Percentiles rank a stretch among this genome's conserved stretches.
phyloP scores from a whole-genome alignment of 1,284 basidiomycete species.

The Marasmius fiardii region DNA sequence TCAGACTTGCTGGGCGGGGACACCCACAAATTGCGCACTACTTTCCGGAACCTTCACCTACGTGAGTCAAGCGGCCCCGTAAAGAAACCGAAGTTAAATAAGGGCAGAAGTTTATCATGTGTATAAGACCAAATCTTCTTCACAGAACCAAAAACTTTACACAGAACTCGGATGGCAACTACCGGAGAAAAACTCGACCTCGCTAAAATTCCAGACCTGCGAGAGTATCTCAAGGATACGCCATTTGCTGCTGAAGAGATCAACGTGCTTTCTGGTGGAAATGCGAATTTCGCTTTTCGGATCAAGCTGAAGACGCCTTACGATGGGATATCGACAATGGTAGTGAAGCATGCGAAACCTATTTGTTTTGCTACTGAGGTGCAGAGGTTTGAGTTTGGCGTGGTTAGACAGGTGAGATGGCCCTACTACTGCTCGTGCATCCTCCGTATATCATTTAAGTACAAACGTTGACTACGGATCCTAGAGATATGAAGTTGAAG shows the following conservation, averaged over 20 bases:
- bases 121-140: too few relatives aligned
- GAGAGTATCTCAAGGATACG: constrained; percentile 33
- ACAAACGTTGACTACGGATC: too few relatives aligned
- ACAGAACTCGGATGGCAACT: not conserved
- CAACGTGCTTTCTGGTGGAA: constrained; percentile 43
- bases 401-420: constrained; percentile 49
- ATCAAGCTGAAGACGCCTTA: constrained; percentile 36
- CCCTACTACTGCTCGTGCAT: not conserved
- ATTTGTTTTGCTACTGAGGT: too few relatives aligned
- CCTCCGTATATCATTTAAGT: not conserved
- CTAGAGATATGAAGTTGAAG: constrained; percentile 49
- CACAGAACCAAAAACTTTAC: too few relatives aligned
- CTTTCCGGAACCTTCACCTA: too few relatives aligned
- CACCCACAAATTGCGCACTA: too few relatives aligned
- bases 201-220: constrained; percentile 30
- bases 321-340: constrained; percentile 37
- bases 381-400: constrained; percentile 32
- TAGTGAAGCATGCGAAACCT: constrained; percentile 57
- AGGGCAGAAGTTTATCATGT: too few relatives aligned
- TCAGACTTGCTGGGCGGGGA: too few relatives aligned
- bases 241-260: constrained; percentile 34
- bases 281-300: constrained; percentile 52
- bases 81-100: too few relatives aligned
- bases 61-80: too few relatives aligned
- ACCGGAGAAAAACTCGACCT: constrained; percentile 33